These are phyloP conservation scores for Colletotrichum neosansevieriae DNA, from an alignment of 2,329 filamentous ascomycete genomes.

Conservation along the genomic window DNA sequence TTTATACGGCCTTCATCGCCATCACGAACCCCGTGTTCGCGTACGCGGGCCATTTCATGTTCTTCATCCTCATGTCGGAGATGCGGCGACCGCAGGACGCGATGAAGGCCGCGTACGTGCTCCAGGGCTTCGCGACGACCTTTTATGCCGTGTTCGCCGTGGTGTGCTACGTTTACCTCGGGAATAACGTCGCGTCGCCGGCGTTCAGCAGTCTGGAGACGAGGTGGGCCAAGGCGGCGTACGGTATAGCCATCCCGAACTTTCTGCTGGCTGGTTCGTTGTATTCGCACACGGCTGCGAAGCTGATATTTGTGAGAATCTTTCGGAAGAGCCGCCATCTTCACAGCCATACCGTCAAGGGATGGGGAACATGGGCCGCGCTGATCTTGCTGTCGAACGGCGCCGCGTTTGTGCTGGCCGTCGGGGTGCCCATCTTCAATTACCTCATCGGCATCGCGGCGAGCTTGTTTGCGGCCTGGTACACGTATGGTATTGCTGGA, in stretches of 20 bases:
- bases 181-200: constrained; percentile 57
- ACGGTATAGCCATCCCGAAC: constrained; percentile 63
- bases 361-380: constrained; percentile 60
- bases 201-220: constrained; percentile 60
- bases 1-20: constrained; percentile 50
- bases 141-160: constrained; percentile 64
- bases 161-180: constrained; percentile 64
- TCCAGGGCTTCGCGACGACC: constrained; percentile 62
- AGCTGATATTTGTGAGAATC: constrained; percentile 63
- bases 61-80: constrained; percentile 66
- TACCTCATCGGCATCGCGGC: constrained; percentile 65
- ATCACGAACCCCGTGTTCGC: constrained; percentile 62
- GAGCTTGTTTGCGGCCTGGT: constrained; percentile 65
- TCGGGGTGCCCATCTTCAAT: constrained; percentile 66
- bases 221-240: constrained; percentile 62
- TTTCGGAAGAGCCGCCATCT: constrained; percentile 60
- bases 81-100: constrained; percentile 63
- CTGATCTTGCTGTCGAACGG: constrained; percentile 60
- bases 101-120: constrained; percentile 63
- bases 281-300: constrained; percentile 64
- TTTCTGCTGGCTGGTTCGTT: constrained; percentile 62
- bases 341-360: constrained; percentile 58
- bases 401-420: constrained; percentile 56
- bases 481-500: constrained; percentile 64
- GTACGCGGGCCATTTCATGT: constrained; percentile 66